phyloP scores from a whole-genome alignment of 164 flowering plant species.

The Piper betle region DNA sequence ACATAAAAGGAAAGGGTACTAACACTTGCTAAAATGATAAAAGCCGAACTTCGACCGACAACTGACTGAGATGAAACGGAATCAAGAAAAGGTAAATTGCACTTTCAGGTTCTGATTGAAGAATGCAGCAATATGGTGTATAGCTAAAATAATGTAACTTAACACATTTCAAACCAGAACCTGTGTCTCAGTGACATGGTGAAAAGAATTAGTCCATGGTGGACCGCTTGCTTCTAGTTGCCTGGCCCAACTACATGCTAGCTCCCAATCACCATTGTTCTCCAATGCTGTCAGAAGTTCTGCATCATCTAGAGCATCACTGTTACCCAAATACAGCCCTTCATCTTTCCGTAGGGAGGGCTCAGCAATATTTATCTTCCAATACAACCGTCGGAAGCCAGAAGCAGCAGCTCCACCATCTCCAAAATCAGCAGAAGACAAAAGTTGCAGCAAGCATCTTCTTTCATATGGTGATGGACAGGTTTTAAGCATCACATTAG shows the following conservation, averaged over 20 bases:
- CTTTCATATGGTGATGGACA: conserved; percentile 97
- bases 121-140: no score
- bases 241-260: conserved; percentile 93
- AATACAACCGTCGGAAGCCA: conserved; percentile 48
- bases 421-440: conserved; percentile 90
- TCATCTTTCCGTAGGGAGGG: conserved; percentile 64
- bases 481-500: conserved; percentile 70
- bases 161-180: conserved; percentile 17
- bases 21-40: no score
- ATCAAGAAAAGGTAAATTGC: no score
- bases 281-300: conserved; percentile 67
- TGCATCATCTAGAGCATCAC: conserved; percentile 70
- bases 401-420: conserved; percentile 83
- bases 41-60: no score
- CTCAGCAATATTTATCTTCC: conserved; percentile 92
- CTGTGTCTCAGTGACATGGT: conserved; percentile 97
- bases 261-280: conserved; percentile 86
- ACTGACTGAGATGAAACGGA: no score
- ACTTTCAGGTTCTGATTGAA: no score
- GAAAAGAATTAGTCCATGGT: conserved; percentile 67
- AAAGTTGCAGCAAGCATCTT: conserved; percentile 79
- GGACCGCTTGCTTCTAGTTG: conserved; percentile 83
- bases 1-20: no score
- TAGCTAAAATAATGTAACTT: no score
- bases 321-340: conserved; percentile 49